phyloP scores from a whole-genome alignment of 805 yeast genomes.

The Lachancea meyersii region DNA sequence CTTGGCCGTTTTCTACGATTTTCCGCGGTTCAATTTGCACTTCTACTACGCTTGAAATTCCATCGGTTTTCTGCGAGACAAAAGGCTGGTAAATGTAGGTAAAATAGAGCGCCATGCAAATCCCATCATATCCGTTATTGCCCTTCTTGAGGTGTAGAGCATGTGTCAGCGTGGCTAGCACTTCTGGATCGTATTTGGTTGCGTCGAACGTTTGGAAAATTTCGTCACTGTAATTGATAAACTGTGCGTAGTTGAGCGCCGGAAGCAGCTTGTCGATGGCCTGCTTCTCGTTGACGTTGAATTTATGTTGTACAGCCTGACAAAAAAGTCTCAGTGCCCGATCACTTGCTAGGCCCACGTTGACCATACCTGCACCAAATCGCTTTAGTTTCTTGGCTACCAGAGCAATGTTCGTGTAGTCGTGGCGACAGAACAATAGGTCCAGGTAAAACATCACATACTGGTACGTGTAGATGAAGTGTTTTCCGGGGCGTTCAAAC shows the following conservation, averaged over 20 bases:
- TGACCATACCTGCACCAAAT: conserved; percentile 68
- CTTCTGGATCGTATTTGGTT: conserved; percentile 15
- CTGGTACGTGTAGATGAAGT: conserved; percentile 67
- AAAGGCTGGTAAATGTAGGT: conserved; percentile 26
- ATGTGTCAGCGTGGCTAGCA: conserved; percentile 21
- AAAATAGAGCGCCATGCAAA: conserved; percentile 28
- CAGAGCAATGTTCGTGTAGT: conserved; percentile 51
- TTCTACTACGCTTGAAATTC: neutral
- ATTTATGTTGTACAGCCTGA: conserved; percentile 15
- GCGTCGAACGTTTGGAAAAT: conserved; percentile 16
- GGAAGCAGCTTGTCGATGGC: conserved; percentile 26
- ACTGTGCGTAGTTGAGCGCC: conserved; percentile 22
- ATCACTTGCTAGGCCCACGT: conserved; percentile 27
- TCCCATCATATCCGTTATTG: conserved; percentile 28
- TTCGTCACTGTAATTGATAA: conserved; percentile 19
- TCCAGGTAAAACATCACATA: conserved; percentile 62
- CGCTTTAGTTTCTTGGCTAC: conserved; percentile 72
- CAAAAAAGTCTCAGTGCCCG: conserved; percentile 21
- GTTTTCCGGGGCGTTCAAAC: conserved; percentile 85
- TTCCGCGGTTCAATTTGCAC: neutral
- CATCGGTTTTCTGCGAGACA: conserved; percentile 3
- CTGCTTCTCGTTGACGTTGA: conserved; percentile 24
- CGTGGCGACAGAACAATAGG: conserved; percentile 46
- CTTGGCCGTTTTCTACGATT: neutral
- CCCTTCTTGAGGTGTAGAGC: conserved; percentile 30